Evolutionary conservation across 768 basidiomycete species (phyloP), one percentile per base, ranked within the genome.

Genomic region (Leucocoprinus birnbaumii): DNA sequence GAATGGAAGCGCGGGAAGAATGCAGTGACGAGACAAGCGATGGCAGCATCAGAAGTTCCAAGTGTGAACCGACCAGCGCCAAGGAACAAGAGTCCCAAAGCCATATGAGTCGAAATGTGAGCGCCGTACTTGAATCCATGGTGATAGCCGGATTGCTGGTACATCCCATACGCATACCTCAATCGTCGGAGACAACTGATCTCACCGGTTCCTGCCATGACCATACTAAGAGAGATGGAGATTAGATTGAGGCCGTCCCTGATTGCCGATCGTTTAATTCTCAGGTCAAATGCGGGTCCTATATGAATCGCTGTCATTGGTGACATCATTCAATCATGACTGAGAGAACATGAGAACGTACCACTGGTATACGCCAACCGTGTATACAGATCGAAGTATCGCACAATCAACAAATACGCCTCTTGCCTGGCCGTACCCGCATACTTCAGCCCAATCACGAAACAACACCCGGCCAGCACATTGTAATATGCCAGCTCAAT

Each of bases 161-260:
- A 85, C 79, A 93, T 87, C 22, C 94, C 96, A 64, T 93, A 98
- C 7, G 90, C 85, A 67, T 91, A 89, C 18, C 97, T 83, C 11
- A 98, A 78, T 19, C 94, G 82, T 18, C 92, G 83, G 16, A 98
- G 75, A 61, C 91, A 92, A 53, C 87, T 89, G 48, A 98, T 83
- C 68, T 98, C 94, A 3, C 97, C 97, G 0, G 94, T 96, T 9
- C 97, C 97, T 1, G 96, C 94, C 92, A 98, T 96, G 41, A 98
- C 89, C 80, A 96, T 89, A 64, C 90, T 86, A 27, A 97, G 72
- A 1, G 94, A 78, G 34, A 97, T 78, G 0, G 91, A 89, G 52
- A 98, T 88, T 38, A 95, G 73, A 64, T 91, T 95, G 34, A 98
- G 75, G 3, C 91, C 92, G 62, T 94, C 91, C 11, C 94, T 81